Base-by-base conservation (phyloP, 345 rosid species). In the Passiflora organensis region DNA sequence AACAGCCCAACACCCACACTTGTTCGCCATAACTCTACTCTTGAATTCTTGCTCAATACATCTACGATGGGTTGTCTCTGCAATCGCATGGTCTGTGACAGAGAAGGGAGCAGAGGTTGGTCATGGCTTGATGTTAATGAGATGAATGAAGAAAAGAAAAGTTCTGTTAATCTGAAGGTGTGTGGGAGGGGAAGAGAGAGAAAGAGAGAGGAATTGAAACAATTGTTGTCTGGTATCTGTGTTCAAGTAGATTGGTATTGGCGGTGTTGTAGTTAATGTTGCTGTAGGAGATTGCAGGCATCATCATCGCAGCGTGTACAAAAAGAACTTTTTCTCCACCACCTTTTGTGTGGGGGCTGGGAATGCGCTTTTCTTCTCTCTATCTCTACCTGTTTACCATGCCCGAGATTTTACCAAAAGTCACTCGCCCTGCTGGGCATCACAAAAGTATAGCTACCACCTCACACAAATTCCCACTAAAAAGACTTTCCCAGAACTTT, bases 1-100 rank as follows among this genome's bases (percentile, higher is more conserved):
- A 62, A 72, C 71, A 59, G 79, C 63, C 91, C 91, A 84, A 68
- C 91, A 84, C 6, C 87, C 87, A 49, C 87, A 77, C 59, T 75
- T 72, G 52, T 59, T 56, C 48, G 66, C 78, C 81, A 76, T 79
- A 43, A 62, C 16, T 15, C 28, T 43, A 39, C 28, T 23, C 54
- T 53, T 36, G 48, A 36, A 12, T 17, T 52, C 42, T 24, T 22
- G 25, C 16, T 51, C 59, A 36, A 58, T 37, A 11, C 45, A 6
- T 59, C 53, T 32, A 61, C 55, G 66, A 65, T 48, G 63, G 65
- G 59, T 38, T 56, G 39, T 43, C 28, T 24, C 42, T 45, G 49
- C 48, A 51, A 69, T 58, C 71, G 70, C 68, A 53, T 41, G 64
- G 57, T 36, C 34, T 46, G 43, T 43, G 63, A 59, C 23, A 45